Conservation (phyloP, 352 stramenopile species). For the Plasmopara viticola region DNA sequence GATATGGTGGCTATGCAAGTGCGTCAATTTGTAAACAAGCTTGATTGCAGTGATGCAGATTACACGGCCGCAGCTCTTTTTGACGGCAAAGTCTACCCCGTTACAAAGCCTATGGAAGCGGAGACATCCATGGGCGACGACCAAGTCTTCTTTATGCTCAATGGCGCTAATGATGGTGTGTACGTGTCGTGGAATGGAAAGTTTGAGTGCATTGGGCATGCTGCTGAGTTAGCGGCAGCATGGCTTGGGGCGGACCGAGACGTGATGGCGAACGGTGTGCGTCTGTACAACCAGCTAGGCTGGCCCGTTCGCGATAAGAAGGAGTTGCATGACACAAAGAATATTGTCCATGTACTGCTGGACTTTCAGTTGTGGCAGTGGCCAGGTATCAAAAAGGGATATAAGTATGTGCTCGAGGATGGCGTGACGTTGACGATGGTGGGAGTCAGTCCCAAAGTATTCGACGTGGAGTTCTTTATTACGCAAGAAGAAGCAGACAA, state of each 20-base stretch:
- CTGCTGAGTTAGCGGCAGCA: constrained; percentile 37
- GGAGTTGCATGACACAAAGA: constrained; percentile 45
- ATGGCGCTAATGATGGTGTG: constrained; percentile 69
- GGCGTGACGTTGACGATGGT: constrained; percentile 67
- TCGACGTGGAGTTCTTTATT: constrained; percentile 68
- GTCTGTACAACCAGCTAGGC: constrained; percentile 67
- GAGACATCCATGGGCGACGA: constrained; percentile 23
- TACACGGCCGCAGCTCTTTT: constrained; percentile 34
- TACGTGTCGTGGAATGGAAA: constrained; percentile 77
- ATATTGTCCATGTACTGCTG: constrained; percentile 69
- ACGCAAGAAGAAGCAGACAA: constrained; percentile 48
- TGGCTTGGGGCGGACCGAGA: constrained; percentile 67
- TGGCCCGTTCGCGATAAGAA: constrained; percentile 38
- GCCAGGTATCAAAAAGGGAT: constrained; percentile 72
- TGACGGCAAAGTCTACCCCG: constrained; percentile 28
- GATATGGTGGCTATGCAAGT: constrained; percentile 38
- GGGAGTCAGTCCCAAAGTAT: constrained; percentile 60
- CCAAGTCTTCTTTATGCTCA: constrained; percentile 82
- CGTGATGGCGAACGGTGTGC: constrained; percentile 60
- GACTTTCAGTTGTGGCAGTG: constrained; percentile 84
- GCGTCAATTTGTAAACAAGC: constrained; percentile 33
- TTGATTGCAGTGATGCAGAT: constrained; percentile 29
- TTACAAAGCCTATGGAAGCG: constrained; percentile 54
- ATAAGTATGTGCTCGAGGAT: constrained; percentile 68
- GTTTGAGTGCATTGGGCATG: constrained; percentile 46